Conservation (phyloP, 179 eudicot genomes). For the Heliamphora pulchella region DNA sequence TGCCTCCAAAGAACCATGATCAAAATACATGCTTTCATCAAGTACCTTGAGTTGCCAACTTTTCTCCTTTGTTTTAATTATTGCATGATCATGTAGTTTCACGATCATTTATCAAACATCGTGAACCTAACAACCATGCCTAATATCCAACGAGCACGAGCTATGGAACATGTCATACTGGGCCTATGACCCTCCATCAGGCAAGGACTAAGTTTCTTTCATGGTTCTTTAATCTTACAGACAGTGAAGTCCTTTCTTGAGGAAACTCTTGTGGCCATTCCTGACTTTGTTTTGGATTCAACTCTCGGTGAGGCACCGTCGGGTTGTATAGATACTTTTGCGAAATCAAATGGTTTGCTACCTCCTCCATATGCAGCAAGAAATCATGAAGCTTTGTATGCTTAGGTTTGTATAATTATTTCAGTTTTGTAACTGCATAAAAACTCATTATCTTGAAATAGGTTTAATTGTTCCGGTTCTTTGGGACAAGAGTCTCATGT, state of each 20-base stretch:
- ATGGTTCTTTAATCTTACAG: slow-evolving; percentile 33
- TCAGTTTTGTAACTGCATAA: not conserved
- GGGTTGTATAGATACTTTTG: slow-evolving; percentile 44
- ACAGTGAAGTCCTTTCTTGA: slow-evolving; percentile 66
- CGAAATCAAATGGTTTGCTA: slow-evolving; percentile 38
- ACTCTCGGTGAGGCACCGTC: slow-evolving; percentile 41
- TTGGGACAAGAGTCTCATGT: slow-evolving; percentile 11
- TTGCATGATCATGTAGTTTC: not conserved
- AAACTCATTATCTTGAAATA: not conserved
- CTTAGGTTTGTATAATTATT: slow-evolving; percentile 27
- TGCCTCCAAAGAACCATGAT: not conserved
- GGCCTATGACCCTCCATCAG: not conserved
- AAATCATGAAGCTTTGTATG: slow-evolving; percentile 49
- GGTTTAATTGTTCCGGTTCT: not conserved
- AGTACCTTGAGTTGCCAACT: slow-evolving; percentile 1
- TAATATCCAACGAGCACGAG: not conserved
- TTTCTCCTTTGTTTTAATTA: not conserved
- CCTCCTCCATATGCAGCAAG: slow-evolving; percentile 54
- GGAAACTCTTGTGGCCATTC: slow-evolving; percentile 59
- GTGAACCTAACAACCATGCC: too few relatives aligned
- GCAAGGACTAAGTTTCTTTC: not conserved
- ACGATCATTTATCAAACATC: not conserved
- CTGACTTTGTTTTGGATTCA: slow-evolving; percentile 81
- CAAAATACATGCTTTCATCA: not conserved
- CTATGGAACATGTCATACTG: not conserved